Base-by-base conservation (phyloP, 108 stramenopile genomes). In the Phaeodactylum tricornutum region DNA sequence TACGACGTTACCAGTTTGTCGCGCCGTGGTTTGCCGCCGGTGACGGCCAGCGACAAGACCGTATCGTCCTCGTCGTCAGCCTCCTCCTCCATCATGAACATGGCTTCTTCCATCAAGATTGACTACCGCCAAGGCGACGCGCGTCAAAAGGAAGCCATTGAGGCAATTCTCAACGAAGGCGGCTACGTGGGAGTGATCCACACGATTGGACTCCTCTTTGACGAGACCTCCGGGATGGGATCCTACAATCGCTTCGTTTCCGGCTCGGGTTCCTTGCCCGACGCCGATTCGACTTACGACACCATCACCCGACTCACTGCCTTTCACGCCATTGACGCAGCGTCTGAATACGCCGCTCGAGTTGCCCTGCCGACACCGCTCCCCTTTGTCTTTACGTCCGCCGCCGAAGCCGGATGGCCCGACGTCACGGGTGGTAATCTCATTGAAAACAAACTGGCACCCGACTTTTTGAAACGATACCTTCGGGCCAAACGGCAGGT, bases 391-490 rank as follows among this genome's bases (percentile, higher is more conserved):
- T 89, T 89, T 47, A 72, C 74, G 7, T 84, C 83, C 15, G 78
- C 79, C 7, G 87, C 87, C 17, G 87, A 89, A 69, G 80, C 83
- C 0, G 87, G 87, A 28, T 89, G 87, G 87, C 80, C 82, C 1
- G 83, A 89, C 34, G 66, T 84, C 22, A 32, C 75, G 6, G 72
- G 75, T 33, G 87, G 87, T 23, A 19, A 43, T 9, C 48, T 55
- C 11, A 53, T 89, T 3, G 83, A 89, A 47, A 40, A 67, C 29
- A 47, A 54, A 24, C 43, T 84, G 40, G 83, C 87, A 7, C 87
- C 87, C 3, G 76, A 72, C 23, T 89, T 77, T 77, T 57, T 89
- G 44, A 50, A 58, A 24, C 62, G 72, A 17, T 89, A 89, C 47
- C 43, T 89, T 14, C 48, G 32, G 5, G 87, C 87, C 14, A 89